Percentiles rank a stretch among this genome's conserved stretches.
phyloP scores from a whole-genome alignment of 257 asterid species.

The Plectranthus barbatus region DNA sequence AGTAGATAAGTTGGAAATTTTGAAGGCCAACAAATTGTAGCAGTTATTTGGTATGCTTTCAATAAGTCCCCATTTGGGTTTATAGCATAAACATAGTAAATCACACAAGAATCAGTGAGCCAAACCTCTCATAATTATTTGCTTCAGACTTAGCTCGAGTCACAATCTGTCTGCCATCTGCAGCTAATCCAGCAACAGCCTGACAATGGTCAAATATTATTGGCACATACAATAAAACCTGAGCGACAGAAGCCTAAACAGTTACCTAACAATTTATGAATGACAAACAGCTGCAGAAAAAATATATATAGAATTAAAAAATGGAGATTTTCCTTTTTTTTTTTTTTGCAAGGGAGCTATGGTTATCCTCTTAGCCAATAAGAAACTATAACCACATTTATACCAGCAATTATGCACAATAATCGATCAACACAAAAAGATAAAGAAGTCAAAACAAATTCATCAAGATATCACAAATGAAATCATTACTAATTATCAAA shows the following conservation, averaged over 20 bases:
- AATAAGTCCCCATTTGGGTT: neutral
- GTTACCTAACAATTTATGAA: neutral
- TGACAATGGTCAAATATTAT: slow-evolving; percentile 3
- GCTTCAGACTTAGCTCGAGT: slow-evolving; percentile 80
- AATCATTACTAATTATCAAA: slow-evolving; percentile 2
- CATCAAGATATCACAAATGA: neutral
- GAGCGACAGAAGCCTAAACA: neutral
- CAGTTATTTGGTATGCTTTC: neutral
- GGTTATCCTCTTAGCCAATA: neutral
- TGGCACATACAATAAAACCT: neutral
- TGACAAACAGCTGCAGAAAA: neutral
- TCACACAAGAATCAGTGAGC: neutral
- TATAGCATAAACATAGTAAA: neutral
- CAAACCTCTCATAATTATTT: slow-evolving; percentile 58
- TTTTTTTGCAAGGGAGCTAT: neutral
- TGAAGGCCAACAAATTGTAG: neutral
- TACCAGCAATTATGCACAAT: neutral
- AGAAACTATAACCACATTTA: neutral
- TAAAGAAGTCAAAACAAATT: neutral
- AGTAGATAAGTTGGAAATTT: neutral
- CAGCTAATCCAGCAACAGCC: slow-evolving; percentile 91
- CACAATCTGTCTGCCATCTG: slow-evolving; percentile 85
- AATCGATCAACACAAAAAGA: neutral
- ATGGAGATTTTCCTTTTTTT: neutral
- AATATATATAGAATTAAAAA: neutral